A percentile compares a stretch with the other conserved stretches of the same genome.
Conservation (phyloP, 1,284 basidiomycete genomes). For the Phenoliferia sp. region DNA sequence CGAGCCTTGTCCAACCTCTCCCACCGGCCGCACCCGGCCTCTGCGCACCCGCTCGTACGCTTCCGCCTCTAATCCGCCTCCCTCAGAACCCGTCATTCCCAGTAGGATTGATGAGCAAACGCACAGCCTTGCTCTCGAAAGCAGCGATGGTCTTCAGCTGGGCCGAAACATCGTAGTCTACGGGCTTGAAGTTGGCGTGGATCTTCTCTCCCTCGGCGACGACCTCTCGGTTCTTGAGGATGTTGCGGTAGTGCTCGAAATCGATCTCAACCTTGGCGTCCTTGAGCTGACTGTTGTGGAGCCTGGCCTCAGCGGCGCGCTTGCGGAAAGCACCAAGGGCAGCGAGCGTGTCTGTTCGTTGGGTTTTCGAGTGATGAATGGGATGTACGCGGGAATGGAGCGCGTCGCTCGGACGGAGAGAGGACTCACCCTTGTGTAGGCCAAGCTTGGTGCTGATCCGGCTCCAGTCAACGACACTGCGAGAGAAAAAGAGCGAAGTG, state of each 20-base stretch:
- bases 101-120: slow-evolving; percentile 41
- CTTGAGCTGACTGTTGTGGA: slow-evolving; percentile 24
- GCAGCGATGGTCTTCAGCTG: slow-evolving; percentile 95
- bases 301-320: slow-evolving; percentile 73
- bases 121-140: slow-evolving; percentile 92
- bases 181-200: slow-evolving; percentile 85
- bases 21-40: neutral
- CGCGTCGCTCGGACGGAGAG: neutral
- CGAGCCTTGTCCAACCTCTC: neutral
- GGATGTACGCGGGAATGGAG: neutral
- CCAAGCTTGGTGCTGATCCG: slow-evolving; percentile 85
- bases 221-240: slow-evolving; percentile 88
- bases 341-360: slow-evolving; percentile 69
- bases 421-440: slow-evolving; percentile 71
- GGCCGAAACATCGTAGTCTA: slow-evolving; percentile 87
- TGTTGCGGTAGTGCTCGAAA: slow-evolving; percentile 81
- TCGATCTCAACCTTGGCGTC: slow-evolving; percentile 51
- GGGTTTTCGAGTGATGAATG: neutral
- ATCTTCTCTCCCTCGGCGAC: slow-evolving; percentile 91
- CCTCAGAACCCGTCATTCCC: neutral
- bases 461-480: slow-evolving; percentile 61
- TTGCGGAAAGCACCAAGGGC: slow-evolving; percentile 94
- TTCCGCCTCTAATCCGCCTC: too few species aligned
- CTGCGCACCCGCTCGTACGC: neutral
- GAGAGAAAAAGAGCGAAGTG: neutral